Evolutionary conservation across 148 eudicot genomes (phyloP), one percentile per base, ranked within the genome.

Genomic region (Tetragonia tetragonoides): DNA sequence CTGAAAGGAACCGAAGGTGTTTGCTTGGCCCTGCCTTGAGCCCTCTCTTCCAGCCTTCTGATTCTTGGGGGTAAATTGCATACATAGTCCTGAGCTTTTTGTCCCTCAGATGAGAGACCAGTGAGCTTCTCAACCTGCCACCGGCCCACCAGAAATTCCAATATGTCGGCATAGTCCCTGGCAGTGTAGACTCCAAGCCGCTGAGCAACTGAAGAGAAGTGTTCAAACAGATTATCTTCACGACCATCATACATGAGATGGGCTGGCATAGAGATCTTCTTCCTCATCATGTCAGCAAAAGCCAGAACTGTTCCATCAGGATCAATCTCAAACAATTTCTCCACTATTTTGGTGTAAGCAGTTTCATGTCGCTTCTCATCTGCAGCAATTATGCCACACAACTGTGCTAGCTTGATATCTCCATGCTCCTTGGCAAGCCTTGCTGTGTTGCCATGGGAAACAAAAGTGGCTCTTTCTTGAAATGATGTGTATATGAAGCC

Each of bases 301-400:
- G 90, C 88, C 17, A 82, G 80, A 42, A 90, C 75, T 0, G 90
- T 88, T 7, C 82, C 84, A 71, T 90, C 87, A 3, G 93, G 93
- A 76, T 90, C 93, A 5, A 90, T 72, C 79, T 90, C 93, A 21
- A 88, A 88, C 21, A 90, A 87, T 75, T 90, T 90, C 66, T 90
- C 87, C 3, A 87, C 89, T 60, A 90, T 87, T 70, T 88, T 90
- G 54, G 88, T 82, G 84, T 90, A 90, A 4, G 91, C 93, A 0
- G 86, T 83, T 77, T 90, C 93, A 59, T 90, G 93, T 21, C 93
- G 89, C 73, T 87, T 90, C 68, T 90, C 93, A 44, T 90, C 93
- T 10, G 93, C 67, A 21, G 93, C 93, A 18, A 90, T 90, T 7
- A 81, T 81, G 40, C 93, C 93, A 47, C 93, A 90, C 4, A 90